Percentiles rank a stretch among this genome's conserved stretches.
These are phyloP conservation scores for Polygonum aviculare DNA, from an alignment of 148 eudicot species.

Conservation along the genomic window DNA sequence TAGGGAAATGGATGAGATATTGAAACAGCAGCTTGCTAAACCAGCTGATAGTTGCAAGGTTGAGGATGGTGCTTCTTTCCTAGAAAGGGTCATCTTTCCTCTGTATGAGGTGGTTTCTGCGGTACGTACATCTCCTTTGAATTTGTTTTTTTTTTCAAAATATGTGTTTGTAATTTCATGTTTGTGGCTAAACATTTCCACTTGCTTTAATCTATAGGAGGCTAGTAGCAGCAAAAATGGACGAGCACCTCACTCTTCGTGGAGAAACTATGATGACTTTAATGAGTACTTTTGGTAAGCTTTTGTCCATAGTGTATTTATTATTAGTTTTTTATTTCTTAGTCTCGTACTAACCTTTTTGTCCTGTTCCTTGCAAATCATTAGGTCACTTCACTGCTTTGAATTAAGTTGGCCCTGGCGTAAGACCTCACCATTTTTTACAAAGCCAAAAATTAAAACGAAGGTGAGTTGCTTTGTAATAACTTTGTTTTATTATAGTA, in stretches of 20 bases:
- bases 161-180: not conserved
- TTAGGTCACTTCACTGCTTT: slow-evolving; percentile 85
- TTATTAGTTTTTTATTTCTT: not conserved
- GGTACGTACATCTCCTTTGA: slow-evolving; percentile 37
- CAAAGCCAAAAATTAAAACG: slow-evolving; percentile 64
- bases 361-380: not conserved
- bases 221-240: slow-evolving; percentile 83
- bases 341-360: not conserved
- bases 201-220: slow-evolving; percentile 41
- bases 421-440: slow-evolving; percentile 53
- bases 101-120: slow-evolving; percentile 77
- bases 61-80: slow-evolving; percentile 63
- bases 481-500: not conserved
- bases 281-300: slow-evolving; percentile 95
- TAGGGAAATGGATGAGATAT: slow-evolving; percentile 71
- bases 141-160: not conserved
- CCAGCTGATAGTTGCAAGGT: slow-evolving; percentile 88
- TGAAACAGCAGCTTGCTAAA: slow-evolving; percentile 67
- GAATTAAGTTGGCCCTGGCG: slow-evolving; percentile 98
- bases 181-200: not conserved
- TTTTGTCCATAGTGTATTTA: not conserved
- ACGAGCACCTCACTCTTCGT: slow-evolving; percentile 88
- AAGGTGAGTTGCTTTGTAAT: slow-evolving; percentile 35
- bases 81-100: slow-evolving; percentile 68
- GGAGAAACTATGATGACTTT: slow-evolving; percentile 99